phyloP scores from a whole-genome alignment of 1,139 yeast species.

The Dujonia santamariae region DNA sequence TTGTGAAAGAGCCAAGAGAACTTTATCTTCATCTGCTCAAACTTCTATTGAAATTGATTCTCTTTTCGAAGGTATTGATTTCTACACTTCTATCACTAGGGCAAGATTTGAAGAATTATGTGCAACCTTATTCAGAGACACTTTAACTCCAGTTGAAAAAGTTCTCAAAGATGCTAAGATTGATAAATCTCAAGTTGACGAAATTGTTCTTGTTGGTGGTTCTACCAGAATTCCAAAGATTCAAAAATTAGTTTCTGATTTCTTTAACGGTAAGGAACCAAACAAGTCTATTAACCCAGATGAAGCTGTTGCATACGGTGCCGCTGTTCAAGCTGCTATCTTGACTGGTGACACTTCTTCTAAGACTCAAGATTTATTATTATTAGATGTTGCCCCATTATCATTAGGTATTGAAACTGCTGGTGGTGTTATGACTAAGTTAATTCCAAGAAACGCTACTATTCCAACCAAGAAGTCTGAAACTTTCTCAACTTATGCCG shows the following conservation, averaged over 20 bases:
- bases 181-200: conserved; percentile 38
- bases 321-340: conserved; percentile 45
- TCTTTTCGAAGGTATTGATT: conserved; percentile 38
- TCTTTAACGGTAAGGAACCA: conserved; percentile 45
- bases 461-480: conserved; percentile 96
- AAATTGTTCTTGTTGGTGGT: conserved; percentile 44
- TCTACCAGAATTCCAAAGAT: conserved; percentile 46
- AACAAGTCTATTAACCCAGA: conserved; percentile 45
- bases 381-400: conserved; percentile 90
- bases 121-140: conserved; percentile 42
- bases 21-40: conserved; percentile 39
- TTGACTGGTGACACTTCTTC: conserved; percentile 86
- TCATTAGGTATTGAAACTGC: conserved; percentile 95
- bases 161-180: conserved; percentile 41
- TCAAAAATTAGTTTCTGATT: conserved; percentile 42
- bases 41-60: conserved; percentile 42
- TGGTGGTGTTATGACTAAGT: conserved; percentile 96
- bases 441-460: conserved; percentile 93
- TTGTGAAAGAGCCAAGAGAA: conserved; percentile 43
- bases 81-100: conserved; percentile 42
- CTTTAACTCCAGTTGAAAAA: conserved; percentile 42
- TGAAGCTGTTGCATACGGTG: conserved; percentile 46
- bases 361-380: conserved; percentile 73
- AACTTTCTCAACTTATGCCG: conserved; percentile 92
- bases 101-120: conserved; percentile 46